Evolutionary conservation across 1,284 basidiomycete species (phyloP).

Genomic region (Pseudozyma sp.): DNA sequence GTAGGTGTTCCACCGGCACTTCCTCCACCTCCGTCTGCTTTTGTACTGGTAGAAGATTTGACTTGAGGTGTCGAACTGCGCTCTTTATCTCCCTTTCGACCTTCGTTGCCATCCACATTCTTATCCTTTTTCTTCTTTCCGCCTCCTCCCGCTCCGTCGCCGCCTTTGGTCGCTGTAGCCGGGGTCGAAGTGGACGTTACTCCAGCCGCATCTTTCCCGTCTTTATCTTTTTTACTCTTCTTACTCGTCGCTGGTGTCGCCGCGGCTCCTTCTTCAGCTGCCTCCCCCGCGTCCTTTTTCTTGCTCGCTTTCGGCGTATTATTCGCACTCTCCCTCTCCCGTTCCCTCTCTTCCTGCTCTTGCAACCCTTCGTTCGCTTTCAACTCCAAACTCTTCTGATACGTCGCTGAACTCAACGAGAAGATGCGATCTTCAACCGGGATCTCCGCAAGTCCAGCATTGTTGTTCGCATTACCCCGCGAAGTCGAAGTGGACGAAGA

Average conservation of each 20-base stretch:
- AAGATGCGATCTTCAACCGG: conserved; percentile 64
- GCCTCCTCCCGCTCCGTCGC: not conserved
- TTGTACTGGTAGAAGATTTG: conserved; percentile 18
- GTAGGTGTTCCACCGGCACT: conserved; percentile 17
- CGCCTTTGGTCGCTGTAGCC: not conserved
- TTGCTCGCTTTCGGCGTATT: conserved; percentile 23
- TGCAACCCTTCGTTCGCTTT: conserved; percentile 54
- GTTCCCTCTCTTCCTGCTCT: conserved; percentile 23
- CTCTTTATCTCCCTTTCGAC: conserved; percentile 26
- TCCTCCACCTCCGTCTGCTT: conserved; percentile 6
- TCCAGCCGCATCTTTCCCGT: not conserved
- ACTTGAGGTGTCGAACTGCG: conserved; percentile 20
- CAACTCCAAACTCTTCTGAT: conserved; percentile 60
- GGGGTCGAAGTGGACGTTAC: not conserved
- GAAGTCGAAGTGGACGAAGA: conserved; percentile 4
- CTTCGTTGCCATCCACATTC: conserved; percentile 4
- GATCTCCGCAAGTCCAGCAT: conserved; percentile 23
- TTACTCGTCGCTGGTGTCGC: not conserved
- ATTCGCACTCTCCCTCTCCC: not conserved
- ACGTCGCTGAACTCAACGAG: conserved; percentile 58
- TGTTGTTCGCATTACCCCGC: conserved; percentile 9
- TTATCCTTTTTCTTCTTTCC: conserved; percentile 32
- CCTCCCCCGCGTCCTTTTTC: not conserved
- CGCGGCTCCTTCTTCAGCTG: not conserved
- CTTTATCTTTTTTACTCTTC: conserved; percentile 35